These are phyloP conservation scores for Pulchroboletus neoregius DNA, from an alignment of 1,284 basidiomycete genomes.

Conservation along the genomic window DNA sequence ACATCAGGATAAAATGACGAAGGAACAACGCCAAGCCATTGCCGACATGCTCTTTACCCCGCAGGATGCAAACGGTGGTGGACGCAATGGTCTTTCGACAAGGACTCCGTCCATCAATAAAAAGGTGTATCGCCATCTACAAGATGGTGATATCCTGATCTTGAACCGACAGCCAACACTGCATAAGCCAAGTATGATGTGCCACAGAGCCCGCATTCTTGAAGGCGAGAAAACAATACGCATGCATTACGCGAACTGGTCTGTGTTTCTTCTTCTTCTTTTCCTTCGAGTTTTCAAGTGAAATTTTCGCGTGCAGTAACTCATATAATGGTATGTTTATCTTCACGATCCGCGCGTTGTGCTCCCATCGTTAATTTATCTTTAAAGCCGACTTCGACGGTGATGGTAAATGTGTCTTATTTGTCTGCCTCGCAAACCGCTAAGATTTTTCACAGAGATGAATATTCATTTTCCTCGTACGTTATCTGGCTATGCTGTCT, in stretches of 20 bases:
- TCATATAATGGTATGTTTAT: constrained; percentile 83
- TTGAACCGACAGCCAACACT: constrained; percentile 98
- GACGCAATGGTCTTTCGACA: constrained; percentile 60
- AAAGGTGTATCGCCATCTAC: constrained; percentile 95
- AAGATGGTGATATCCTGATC: constrained; percentile 94
- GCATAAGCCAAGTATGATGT: constrained; percentile 99
- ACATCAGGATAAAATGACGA: constrained; percentile 74
- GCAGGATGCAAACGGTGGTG: constrained; percentile 63
- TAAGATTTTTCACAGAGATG: constrained; percentile 68
- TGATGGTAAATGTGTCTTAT: constrained; percentile 60
- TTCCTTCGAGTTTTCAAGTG: constrained; percentile 4
- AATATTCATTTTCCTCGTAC: constrained; percentile 98
- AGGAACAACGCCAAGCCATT: constrained; percentile 90
- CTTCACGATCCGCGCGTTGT: constrained; percentile 3
- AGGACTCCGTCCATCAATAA: constrained; percentile 83
- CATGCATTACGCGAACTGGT: constrained; percentile 99
- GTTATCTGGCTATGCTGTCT: constrained; percentile 29
- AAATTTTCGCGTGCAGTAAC: constrained; percentile 56
- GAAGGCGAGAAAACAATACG: constrained; percentile 98
- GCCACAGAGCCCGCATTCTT: constrained; percentile 89
- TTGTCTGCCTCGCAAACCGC: constrained; percentile 5
- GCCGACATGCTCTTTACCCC: constrained; percentile 97
- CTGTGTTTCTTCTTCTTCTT: constrained; percentile 26
- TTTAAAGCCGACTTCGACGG: constrained; percentile 94
- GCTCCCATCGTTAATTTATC: constrained; percentile 15